Conservation (phyloP, 495 filamentous ascomycete genomes). For the Podospora pseudopauciseta region DNA sequence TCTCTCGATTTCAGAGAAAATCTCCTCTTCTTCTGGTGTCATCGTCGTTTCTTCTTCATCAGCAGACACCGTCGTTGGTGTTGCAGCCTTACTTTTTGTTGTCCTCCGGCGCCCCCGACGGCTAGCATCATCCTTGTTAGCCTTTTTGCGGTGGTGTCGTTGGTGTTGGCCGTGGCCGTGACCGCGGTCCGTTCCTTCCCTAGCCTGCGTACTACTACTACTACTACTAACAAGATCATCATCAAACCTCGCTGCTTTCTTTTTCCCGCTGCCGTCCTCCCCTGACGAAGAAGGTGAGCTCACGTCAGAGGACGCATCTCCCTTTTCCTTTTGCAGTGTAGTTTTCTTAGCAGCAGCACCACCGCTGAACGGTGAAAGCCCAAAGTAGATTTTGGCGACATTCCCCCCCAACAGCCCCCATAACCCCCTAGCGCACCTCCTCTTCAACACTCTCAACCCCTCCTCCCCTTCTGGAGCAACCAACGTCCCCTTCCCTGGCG, state of each 20-base stretch:
- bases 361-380: constrained; percentile 14
- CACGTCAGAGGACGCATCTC: background rate
- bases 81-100: background rate
- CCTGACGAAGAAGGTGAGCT: background rate
- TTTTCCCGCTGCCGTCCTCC: background rate
- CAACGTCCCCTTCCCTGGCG: constrained; percentile 47
- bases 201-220: constrained; percentile 3
- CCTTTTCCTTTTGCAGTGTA: background rate
- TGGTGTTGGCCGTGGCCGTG: background rate
- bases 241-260: background rate
- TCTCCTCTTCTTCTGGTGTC: constrained; percentile 33
- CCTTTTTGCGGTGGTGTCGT: background rate
- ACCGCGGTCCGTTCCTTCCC: constrained; percentile 2
- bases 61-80: background rate
- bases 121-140: background rate
- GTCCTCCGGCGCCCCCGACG: constrained; percentile 1
- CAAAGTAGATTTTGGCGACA: constrained; percentile 53
- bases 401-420: constrained; percentile 48
- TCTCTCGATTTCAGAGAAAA: constrained; percentile 48
- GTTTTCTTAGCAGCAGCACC: constrained; percentile 4
- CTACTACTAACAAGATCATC: background rate
- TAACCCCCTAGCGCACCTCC: constrained; percentile 52
- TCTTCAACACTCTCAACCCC: constrained; percentile 45
- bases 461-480: constrained; percentile 46
- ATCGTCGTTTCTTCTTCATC: background rate